Percentiles rank a stretch among this genome's conserved stretches.
Conservation (phyloP, 2,329 filamentous ascomycete genomes). For the Arthrobotrys musiformis region DNA sequence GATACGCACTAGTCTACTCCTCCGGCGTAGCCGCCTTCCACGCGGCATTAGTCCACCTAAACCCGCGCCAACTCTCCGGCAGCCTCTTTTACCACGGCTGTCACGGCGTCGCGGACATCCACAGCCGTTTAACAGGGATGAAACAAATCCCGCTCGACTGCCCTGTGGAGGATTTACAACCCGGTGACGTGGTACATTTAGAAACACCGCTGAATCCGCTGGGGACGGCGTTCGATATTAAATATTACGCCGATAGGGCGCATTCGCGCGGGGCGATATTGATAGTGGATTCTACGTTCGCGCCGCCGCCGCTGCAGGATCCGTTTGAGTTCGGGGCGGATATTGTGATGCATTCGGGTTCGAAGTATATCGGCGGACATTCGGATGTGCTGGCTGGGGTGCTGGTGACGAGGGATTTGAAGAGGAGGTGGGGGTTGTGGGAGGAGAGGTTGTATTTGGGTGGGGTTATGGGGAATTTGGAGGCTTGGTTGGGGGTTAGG, state of each 20-base stretch:
- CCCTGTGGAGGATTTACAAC: constrained; percentile 72
- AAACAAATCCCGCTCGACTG: constrained; percentile 77
- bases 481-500: constrained; percentile 90
- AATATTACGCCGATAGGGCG: constrained; percentile 76
- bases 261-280: constrained; percentile 77
- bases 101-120: constrained; percentile 81
- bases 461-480: constrained; percentile 85
- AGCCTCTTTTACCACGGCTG: constrained; percentile 91
- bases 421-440: constrained; percentile 66
- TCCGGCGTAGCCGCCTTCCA: constrained; percentile 91
- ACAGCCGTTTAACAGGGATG: constrained; percentile 79
- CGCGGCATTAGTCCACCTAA: constrained; percentile 82
- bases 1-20: constrained; percentile 78
- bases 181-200: constrained; percentile 86
- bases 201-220: constrained; percentile 95
- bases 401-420: constrained; percentile 63
- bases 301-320: constrained; percentile 86
- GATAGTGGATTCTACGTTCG: constrained; percentile 91
- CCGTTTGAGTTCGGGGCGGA: constrained; percentile 85
- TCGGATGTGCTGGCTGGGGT: constrained; percentile 92
- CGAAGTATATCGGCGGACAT: constrained; percentile 96
- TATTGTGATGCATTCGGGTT: constrained; percentile 89
- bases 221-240: constrained; percentile 80
- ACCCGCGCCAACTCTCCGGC: constrained; percentile 84
- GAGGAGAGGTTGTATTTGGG: constrained; percentile 81